Evolutionary conservation across 2,329 filamentous ascomycete species (phyloP).

Genomic region (Volutella citrinella): DNA sequence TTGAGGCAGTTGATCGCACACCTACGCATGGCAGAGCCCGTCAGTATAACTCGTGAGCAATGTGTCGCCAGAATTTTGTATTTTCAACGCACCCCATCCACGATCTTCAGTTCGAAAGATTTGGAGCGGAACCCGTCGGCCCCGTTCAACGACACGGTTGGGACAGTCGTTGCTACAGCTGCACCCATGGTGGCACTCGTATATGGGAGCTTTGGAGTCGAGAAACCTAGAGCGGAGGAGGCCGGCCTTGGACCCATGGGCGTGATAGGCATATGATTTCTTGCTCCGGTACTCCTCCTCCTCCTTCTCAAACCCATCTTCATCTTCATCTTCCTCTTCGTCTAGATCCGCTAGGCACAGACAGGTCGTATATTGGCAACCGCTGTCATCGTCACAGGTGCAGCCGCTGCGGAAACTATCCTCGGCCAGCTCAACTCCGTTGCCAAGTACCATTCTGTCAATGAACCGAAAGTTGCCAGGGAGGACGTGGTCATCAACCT

Average conservation of each 20-base stretch:
- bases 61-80: too few relatives aligned
- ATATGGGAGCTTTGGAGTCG: conserved; percentile 60
- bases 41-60: too few relatives aligned
- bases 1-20: conserved; percentile 60
- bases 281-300: conserved; percentile 26
- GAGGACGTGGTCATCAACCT: conserved; percentile 51
- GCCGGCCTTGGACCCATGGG: conserved; percentile 48
- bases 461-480: conserved; percentile 69
- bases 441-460: conserved; percentile 54
- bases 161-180: conserved; percentile 62
- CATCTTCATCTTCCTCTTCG: conserved; percentile 47
- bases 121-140: conserved; percentile 66
- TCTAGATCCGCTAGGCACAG: conserved; percentile 65
- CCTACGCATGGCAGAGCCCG: conserved; percentile 38
- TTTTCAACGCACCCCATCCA: conserved; percentile 72
- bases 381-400: conserved; percentile 56
- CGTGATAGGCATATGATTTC: conserved; percentile 63
- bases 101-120: conserved; percentile 72
- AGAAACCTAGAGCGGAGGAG: conserved; percentile 51
- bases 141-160: conserved; percentile 74
- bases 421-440: conserved; percentile 58
- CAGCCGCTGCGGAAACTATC: conserved; percentile 68
- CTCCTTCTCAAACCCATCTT: conserved; percentile 39
- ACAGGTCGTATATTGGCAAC: conserved; percentile 67
- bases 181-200: conserved; percentile 76